phyloP scores from a whole-genome alignment of 371 early-diverging fungal species.

The Syncephalis plumigaleata region DNA sequence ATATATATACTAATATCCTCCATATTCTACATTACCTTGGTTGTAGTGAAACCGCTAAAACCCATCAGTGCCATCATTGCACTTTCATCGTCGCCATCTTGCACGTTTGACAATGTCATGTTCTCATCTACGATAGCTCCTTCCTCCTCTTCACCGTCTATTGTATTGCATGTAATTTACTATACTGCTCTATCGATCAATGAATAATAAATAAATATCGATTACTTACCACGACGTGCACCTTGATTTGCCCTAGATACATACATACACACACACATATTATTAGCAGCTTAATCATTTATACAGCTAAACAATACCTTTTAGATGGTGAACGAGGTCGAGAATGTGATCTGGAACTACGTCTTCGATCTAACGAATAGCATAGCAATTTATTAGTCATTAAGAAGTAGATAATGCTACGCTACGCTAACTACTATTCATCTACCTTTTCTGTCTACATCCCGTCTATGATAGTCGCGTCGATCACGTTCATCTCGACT shows the following conservation, averaged over 20 bases:
- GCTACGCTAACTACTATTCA: neutral
- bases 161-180: too few species aligned
- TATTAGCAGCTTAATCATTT: too few species aligned
- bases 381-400: too few species aligned
- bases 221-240: too few species aligned
- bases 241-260: too few species aligned
- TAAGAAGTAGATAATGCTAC: neutral
- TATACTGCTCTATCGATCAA: slow-evolving; percentile 2
- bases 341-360: neutral
- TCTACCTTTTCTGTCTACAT: neutral
- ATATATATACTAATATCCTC: too few species aligned
- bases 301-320: slow-evolving; percentile 1
- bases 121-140: slow-evolving; percentile 6
- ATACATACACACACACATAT: too few species aligned
- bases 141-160: slow-evolving; percentile 7
- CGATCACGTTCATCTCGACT: slow-evolving; percentile 3
- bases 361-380: too few species aligned
- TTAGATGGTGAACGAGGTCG: neutral
- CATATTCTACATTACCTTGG: too few species aligned
- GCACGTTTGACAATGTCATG: slow-evolving; percentile 5
- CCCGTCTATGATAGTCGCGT: slow-evolving; percentile 3
- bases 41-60: slow-evolving; percentile 74
- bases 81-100: slow-evolving; percentile 32
- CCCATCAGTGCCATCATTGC: slow-evolving; percentile 64
- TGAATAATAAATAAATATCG: too few species aligned